These are phyloP conservation scores for Epichloe scottii DNA, from an alignment of 2,329 filamentous ascomycete genomes.

Conservation along the genomic window DNA sequence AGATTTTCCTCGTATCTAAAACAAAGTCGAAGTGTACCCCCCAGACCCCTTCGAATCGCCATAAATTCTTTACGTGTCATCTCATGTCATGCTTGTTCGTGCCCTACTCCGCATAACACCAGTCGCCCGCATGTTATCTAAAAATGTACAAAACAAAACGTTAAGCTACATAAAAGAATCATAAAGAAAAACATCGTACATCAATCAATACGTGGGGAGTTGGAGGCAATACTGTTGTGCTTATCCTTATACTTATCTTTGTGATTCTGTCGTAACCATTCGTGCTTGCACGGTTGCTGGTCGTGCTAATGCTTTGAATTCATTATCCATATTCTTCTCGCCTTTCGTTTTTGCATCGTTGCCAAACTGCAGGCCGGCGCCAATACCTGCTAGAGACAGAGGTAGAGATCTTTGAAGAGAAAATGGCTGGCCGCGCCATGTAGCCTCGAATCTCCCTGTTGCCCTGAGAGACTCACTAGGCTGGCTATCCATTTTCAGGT, in stretches of 20 bases:
- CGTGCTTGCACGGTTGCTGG: slow-evolving; percentile 8
- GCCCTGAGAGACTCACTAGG: not conserved
- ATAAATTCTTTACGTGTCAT: no score
- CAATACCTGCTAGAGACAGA: slow-evolving; percentile 14
- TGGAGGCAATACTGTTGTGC: slow-evolving; percentile 1
- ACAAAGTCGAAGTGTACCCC: no score
- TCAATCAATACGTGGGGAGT: not conserved
- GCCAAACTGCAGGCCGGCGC: slow-evolving; percentile 11
- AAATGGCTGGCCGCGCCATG: not conserved
- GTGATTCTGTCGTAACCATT: slow-evolving; percentile 11
- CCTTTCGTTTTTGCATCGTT: slow-evolving; percentile 10
- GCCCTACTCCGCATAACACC: not conserved
- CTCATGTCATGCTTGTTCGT: not conserved
- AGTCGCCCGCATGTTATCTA: not conserved
- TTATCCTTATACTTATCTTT: slow-evolving; percentile 1
- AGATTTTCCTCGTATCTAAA: no score
- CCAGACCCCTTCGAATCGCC: no score
- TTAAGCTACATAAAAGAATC: not conserved
- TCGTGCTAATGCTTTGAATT: slow-evolving; percentile 7
- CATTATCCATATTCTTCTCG: slow-evolving; percentile 8
- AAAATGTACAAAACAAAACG: not conserved
- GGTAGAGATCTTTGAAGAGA: slow-evolving; percentile 6
- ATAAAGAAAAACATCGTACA: not conserved
- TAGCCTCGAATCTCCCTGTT: not conserved
- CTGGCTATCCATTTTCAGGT: not conserved